phyloP scores from a whole-genome alignment of 1,139 yeast genomes.

The Geotrichum reessii region DNA sequence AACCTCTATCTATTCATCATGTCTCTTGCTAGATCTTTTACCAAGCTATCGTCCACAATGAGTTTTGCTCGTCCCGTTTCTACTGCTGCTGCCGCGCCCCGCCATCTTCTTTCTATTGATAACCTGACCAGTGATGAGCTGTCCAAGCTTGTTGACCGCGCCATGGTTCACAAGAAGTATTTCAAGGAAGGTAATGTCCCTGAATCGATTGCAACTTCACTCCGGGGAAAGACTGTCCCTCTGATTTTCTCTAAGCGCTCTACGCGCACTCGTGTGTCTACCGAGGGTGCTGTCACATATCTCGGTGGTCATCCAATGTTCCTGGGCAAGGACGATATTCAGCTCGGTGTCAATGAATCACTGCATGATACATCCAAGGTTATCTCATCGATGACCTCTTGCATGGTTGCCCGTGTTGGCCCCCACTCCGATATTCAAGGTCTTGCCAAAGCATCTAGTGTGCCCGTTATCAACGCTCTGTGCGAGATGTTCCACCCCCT shows the following conservation, averaged over 20 bases:
- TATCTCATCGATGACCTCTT: conserved; percentile 89
- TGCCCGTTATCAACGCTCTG: conserved; percentile 87
- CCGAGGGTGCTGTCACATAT: conserved; percentile 90
- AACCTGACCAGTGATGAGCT: conserved; percentile 71
- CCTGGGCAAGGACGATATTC: conserved; percentile 92
- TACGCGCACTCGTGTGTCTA: conserved; percentile 88
- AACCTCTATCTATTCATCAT: background rate
- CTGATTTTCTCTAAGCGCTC: conserved; percentile 84
- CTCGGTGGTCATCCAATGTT: conserved; percentile 97
- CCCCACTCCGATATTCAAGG: conserved; percentile 75
- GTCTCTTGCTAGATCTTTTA: conserved; percentile 3
- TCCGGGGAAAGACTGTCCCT: conserved; percentile 78
- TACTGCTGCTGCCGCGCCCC: conserved; percentile 29
- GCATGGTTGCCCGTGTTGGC: conserved; percentile 93
- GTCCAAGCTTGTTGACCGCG: conserved; percentile 49
- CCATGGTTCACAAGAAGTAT: conserved; percentile 30
- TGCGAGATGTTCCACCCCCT: conserved; percentile 92
- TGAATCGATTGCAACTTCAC: conserved; percentile 23
- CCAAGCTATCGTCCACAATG: conserved; percentile 1
- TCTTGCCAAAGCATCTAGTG: conserved; percentile 59
- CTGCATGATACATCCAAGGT: conserved; percentile 83
- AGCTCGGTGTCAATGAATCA: conserved; percentile 88
- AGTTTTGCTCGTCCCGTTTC: background rate
- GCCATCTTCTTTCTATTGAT: conserved; percentile 75
- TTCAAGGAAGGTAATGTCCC: conserved; percentile 29